Evolutionary conservation across 305 asterid species (phyloP).

Genomic region (Withania somnifera): DNA sequence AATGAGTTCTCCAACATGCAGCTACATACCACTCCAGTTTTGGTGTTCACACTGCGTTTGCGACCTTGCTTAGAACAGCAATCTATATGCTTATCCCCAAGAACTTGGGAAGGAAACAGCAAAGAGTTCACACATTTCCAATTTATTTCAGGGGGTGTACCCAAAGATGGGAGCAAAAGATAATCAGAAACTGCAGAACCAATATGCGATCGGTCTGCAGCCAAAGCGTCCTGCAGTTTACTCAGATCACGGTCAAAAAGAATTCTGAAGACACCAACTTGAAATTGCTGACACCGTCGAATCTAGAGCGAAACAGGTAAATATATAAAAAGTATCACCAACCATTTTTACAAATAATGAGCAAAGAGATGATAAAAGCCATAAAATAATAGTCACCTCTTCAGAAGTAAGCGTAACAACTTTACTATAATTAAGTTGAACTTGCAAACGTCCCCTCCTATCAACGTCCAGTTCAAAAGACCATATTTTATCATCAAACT

Average conservation of each 20-base stretch:
- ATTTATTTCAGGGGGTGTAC: constrained; percentile 23
- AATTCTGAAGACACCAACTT: constrained; percentile 30
- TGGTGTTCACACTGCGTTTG: constrained; percentile 27
- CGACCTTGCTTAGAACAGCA: constrained; percentile 10
- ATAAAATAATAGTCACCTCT: constrained; percentile 28
- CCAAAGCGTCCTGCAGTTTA: constrained; percentile 21
- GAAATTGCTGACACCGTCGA: constrained; percentile 43
- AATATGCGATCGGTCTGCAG: not conserved
- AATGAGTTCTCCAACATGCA: constrained; percentile 55
- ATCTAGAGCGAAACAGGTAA: constrained; percentile 26
- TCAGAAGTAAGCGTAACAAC: constrained; percentile 17
- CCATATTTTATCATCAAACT: constrained; percentile 19
- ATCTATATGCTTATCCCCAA: constrained; percentile 7
- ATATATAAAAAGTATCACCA: not conserved
- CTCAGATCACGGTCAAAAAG: constrained; percentile 41
- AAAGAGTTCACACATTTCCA: constrained; percentile 43
- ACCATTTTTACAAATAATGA: not conserved
- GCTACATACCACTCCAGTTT: constrained; percentile 38
- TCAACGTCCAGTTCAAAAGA: constrained; percentile 41
- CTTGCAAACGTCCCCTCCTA: constrained; percentile 24
- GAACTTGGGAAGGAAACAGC: constrained; percentile 3
- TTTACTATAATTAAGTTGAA: constrained; percentile 26
- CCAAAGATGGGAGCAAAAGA: constrained; percentile 51
- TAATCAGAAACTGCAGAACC: constrained; percentile 30
- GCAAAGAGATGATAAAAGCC: not conserved